Percentiles rank a stretch among this genome's conserved stretches.
Conservation (phyloP, 768 basidiomycete genomes). For the Lentinus brumalis region DNA sequence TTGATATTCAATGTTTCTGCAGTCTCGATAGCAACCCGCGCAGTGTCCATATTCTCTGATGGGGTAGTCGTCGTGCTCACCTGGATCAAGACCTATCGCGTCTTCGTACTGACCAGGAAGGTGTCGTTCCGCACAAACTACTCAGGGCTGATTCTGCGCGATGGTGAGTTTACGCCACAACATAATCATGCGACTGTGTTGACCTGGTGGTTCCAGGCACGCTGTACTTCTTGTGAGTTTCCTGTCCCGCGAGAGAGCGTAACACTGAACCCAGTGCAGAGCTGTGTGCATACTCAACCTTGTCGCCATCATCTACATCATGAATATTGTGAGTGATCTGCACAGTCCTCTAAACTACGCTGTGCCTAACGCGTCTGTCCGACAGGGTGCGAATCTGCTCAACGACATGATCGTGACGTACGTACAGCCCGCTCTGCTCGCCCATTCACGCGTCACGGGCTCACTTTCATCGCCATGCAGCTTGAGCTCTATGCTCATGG, state of each 20-base stretch:
- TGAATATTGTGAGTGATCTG: not conserved
- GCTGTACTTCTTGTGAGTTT: slow-evolving; percentile 14
- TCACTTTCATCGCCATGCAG: not conserved
- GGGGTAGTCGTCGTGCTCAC: slow-evolving; percentile 19
- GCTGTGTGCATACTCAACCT: slow-evolving; percentile 12
- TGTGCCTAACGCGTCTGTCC: not conserved
- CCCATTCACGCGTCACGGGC: not conserved
- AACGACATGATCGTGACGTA: slow-evolving; percentile 20
- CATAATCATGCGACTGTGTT: not conserved
- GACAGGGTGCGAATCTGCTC: slow-evolving; percentile 10
- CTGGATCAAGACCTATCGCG: slow-evolving; percentile 15
- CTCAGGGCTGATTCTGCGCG: slow-evolving; percentile 9
- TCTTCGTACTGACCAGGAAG: slow-evolving; percentile 7
- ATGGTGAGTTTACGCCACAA: slow-evolving; percentile 1
- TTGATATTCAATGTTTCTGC: not conserved
- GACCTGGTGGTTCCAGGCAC: not conserved
- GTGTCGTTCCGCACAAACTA: slow-evolving; percentile 1
- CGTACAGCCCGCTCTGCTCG: not conserved
- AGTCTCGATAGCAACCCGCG: slow-evolving; percentile 19
- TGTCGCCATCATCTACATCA: slow-evolving; percentile 10
- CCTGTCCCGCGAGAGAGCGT: not conserved
- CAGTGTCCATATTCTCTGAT: slow-evolving; percentile 17
- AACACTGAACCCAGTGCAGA: not conserved
- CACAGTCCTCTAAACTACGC: no score
- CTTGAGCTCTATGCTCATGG: slow-evolving; percentile 19